Conservation (phyloP, 1,284 basidiomycete genomes). For the Tetrapyrgos nigripes region DNA sequence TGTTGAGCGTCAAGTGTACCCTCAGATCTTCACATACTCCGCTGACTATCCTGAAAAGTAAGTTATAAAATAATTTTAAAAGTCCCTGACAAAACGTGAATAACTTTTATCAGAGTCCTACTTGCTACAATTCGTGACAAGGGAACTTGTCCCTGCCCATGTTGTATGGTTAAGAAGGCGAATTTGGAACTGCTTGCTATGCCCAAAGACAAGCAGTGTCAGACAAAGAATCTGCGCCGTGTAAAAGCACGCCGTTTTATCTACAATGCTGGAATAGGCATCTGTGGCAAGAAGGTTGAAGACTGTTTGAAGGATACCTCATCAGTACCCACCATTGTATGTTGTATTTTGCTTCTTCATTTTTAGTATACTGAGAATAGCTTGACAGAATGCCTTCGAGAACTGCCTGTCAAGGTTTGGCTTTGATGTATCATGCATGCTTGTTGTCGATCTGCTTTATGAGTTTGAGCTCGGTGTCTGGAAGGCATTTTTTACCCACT, state of each 20-base stretch:
- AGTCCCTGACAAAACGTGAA: neutral
- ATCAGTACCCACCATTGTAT: too few relatives aligned
- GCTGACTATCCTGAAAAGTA: constrained; percentile 41
- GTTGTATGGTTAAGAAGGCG: constrained; percentile 29
- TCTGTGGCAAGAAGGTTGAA: too few relatives aligned
- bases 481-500: constrained; percentile 22
- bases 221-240: constrained; percentile 10
- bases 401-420: constrained; percentile 26
- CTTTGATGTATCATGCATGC: constrained; percentile 32
- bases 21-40: constrained; percentile 36
- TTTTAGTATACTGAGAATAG: too few relatives aligned
- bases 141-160: constrained; percentile 36
- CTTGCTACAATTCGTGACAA: constrained; percentile 20
- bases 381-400: constrained; percentile 41
- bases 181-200: neutral
- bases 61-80: constrained; percentile 24
- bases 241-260: constrained; percentile 27
- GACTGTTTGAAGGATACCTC: too few relatives aligned
- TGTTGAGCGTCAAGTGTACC: constrained; percentile 26
- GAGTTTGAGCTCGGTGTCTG: constrained; percentile 46
- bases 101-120: neutral
- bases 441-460: constrained; percentile 43
- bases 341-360: too few relatives aligned
- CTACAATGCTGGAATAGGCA: constrained; percentile 21
- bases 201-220: neutral